phyloP scores from a whole-genome alignment of 2,329 filamentous ascomycete genomes.

The Fusarium clavum region DNA sequence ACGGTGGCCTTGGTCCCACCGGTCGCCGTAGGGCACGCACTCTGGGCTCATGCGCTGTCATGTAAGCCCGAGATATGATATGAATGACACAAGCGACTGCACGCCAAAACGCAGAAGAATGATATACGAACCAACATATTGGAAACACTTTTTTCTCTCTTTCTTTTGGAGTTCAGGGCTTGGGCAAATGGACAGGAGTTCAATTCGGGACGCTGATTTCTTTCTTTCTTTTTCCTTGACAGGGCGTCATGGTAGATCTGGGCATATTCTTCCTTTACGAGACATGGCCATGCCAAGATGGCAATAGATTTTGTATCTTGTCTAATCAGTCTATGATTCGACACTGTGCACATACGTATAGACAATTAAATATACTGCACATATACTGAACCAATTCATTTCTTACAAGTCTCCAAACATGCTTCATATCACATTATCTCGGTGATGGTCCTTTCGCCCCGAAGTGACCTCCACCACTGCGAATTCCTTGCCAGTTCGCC shows the following conservation, averaged over 20 bases:
- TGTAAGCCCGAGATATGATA: slow-evolving; percentile 61
- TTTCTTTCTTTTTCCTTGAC: slow-evolving; percentile 5
- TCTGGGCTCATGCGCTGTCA: slow-evolving; percentile 70
- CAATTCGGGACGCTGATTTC: slow-evolving; percentile 9
- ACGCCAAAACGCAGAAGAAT: slow-evolving; percentile 4
- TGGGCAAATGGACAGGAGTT: slow-evolving; percentile 28
- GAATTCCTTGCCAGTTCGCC: slow-evolving; percentile 47
- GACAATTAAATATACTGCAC: slow-evolving; percentile 30
- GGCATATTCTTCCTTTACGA: slow-evolving; percentile 16
- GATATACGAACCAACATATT: slow-evolving; percentile 5
- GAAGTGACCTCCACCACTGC: slow-evolving; percentile 46
- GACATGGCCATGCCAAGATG: slow-evolving; percentile 3
- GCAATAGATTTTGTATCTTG: slow-evolving; percentile 14
- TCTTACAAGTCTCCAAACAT: background rate
- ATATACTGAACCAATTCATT: slow-evolving; percentile 16
- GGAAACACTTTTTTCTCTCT: background rate
- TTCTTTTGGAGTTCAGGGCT: slow-evolving; percentile 5
- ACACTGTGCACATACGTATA: slow-evolving; percentile 28
- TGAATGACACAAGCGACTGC: slow-evolving; percentile 2
- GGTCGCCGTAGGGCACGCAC: slow-evolving; percentile 73
- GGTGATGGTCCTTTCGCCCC: slow-evolving; percentile 42
- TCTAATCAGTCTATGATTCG: slow-evolving; percentile 17
- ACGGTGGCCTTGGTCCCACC: slow-evolving; percentile 65
- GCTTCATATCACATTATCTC: slow-evolving; percentile 28
- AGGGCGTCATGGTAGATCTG: slow-evolving; percentile 42